These are phyloP conservation scores for Grifola frondosa DNA, from an alignment of 1,284 basidiomycete genomes.

Conservation along the genomic window DNA sequence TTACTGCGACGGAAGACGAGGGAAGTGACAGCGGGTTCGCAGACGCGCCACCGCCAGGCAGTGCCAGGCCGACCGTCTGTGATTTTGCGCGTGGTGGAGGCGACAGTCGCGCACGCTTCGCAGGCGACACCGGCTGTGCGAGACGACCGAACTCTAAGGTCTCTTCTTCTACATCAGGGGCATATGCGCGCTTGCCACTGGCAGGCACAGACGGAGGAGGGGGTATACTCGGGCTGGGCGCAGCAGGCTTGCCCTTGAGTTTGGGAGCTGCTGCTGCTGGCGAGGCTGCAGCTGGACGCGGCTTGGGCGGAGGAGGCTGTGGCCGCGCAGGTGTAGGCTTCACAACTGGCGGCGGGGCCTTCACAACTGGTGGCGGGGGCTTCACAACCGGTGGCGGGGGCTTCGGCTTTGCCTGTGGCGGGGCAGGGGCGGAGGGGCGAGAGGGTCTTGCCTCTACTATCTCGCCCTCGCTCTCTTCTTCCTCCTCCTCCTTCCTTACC, in stretches of 20 bases:
- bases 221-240: background rate
- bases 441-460: conserved; percentile 20
- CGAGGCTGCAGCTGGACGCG: background rate
- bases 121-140: conserved; percentile 27
- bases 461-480: conserved; percentile 37
- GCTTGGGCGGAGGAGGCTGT: conserved; percentile 10
- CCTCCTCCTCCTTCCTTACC: conserved; percentile 30
- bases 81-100: conserved; percentile 26
- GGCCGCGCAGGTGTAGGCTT: background rate
- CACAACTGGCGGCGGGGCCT: conserved; percentile 1
- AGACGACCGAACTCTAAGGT: conserved; percentile 38
- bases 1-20: conserved; percentile 16
- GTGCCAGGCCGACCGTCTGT: conserved; percentile 25
- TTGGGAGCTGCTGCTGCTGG: conserved; percentile 5
- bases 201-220: conserved; percentile 1
- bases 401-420: conserved; percentile 7
- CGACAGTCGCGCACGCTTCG: conserved; percentile 40
- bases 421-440: conserved; percentile 1
- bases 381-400: conserved; percentile 3
- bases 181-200: conserved; percentile 23
- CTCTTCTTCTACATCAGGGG: conserved; percentile 42
- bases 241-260: conserved; percentile 4
- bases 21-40: conserved; percentile 17
- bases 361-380: background rate
- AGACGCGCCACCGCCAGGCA: conserved; percentile 20